Conservation (phyloP, 768 basidiomycete genomes). For the Suillus clintonianus region DNA sequence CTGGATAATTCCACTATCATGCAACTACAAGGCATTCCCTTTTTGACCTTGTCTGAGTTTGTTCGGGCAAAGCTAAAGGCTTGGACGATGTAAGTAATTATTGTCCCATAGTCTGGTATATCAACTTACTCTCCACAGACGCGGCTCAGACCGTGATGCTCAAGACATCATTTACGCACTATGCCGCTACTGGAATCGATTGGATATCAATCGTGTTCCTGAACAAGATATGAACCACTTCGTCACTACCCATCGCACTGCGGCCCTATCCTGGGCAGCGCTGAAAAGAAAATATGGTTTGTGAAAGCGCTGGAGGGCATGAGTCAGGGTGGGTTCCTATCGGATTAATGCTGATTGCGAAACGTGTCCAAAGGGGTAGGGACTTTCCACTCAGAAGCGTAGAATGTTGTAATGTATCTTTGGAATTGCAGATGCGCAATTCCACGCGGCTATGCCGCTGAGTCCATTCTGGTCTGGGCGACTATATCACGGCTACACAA, state of each 20-base stretch:
- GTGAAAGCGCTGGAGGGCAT: conserved; percentile 24
- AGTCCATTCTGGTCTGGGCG: background rate
- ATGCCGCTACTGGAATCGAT: conserved; percentile 74
- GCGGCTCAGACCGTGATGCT: conserved; percentile 71
- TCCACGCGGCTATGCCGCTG: conserved; percentile 4
- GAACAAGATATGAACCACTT: conserved; percentile 86
- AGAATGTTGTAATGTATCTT: conserved; percentile 1
- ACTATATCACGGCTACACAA: background rate
- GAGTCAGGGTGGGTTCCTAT: conserved; percentile 24
- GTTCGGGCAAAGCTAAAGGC: conserved; percentile 81
- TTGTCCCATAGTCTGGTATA: conserved; percentile 13
- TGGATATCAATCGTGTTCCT: conserved; percentile 84
- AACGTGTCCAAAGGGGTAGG: conserved; percentile 17
- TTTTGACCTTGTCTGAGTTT: conserved; percentile 85
- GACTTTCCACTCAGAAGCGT: background rate
- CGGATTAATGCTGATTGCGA: conserved; percentile 27
- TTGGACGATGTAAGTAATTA: conserved; percentile 70
- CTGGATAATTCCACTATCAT: conserved; percentile 70
- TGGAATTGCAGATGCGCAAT: background rate
- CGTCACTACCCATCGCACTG: conserved; percentile 57
- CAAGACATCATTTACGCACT: conserved; percentile 75
- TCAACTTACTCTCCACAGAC: conserved; percentile 42
- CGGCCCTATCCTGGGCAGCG: conserved; percentile 71
- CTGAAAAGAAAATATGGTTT: conserved; percentile 75
- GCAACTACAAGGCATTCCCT: conserved; percentile 70